These are phyloP conservation scores for Scutellaria minor DNA, from an alignment of 257 asterid genomes.

Conservation along the genomic window DNA sequence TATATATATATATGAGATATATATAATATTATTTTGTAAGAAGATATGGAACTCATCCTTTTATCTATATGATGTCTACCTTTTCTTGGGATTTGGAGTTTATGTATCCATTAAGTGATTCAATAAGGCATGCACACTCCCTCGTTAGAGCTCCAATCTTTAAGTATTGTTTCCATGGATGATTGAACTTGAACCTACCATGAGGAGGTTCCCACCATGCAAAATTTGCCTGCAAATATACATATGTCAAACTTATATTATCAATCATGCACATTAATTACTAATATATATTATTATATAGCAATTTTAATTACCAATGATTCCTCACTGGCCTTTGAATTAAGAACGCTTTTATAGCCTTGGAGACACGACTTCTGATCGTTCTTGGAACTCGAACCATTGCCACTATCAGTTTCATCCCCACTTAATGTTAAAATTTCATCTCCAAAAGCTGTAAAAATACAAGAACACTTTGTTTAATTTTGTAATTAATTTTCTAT, in stretches of 20 bases:
- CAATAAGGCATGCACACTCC: conserved; percentile 73
- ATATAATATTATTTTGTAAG: too few species aligned
- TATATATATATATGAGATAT: too few species aligned
- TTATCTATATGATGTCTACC: neutral
- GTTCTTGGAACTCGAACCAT: conserved; percentile 1
- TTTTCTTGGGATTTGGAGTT: conserved; percentile 41
- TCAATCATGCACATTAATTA: too few species aligned
- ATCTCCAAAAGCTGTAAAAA: conserved; percentile 51
- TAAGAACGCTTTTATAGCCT: conserved; percentile 55
- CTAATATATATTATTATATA: too few species aligned
- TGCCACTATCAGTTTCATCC: conserved; percentile 26
- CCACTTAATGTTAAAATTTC: conserved; percentile 38
- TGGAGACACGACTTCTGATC: conserved; percentile 45
- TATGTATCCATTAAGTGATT: conserved; percentile 52
- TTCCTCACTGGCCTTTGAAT: conserved; percentile 68
- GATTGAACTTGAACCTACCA: conserved; percentile 55
- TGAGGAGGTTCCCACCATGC: conserved; percentile 93
- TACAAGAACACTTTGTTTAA: neutral
- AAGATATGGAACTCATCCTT: too few species aligned
- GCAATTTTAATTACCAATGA: conserved; percentile 52
- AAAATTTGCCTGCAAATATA: conserved; percentile 60
- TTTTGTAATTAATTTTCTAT: neutral
- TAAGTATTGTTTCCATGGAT: conserved; percentile 81
- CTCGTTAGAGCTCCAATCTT: conserved; percentile 59
- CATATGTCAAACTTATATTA: neutral